A percentile compares a stretch with the other conserved stretches of the same genome.
Conservation (phyloP, 2,329 filamentous ascomycete genomes). For the Eurotiales sp. region DNA sequence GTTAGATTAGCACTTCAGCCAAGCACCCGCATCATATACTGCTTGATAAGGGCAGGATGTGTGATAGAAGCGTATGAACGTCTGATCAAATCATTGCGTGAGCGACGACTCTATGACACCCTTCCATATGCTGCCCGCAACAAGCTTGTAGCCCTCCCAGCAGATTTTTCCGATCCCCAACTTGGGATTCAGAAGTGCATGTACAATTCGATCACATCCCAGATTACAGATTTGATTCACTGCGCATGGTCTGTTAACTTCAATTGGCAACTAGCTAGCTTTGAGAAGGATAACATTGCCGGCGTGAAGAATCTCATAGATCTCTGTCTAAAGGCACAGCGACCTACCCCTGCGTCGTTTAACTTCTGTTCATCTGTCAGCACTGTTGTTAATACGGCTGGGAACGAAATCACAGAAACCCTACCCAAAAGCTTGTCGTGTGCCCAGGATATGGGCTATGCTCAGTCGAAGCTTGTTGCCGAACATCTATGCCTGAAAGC, state of each 20-base stretch:
- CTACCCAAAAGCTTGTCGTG: constrained; percentile 32
- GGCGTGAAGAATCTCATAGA: constrained; percentile 44
- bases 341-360: constrained; percentile 36
- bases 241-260: constrained; percentile 66
- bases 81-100: constrained; percentile 42
- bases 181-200: constrained; percentile 47
- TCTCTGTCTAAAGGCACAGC: constrained; percentile 31
- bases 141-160: constrained; percentile 48
- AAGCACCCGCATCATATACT: constrained; percentile 49
- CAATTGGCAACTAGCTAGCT: constrained; percentile 53
- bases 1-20: constrained; percentile 36
- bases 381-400: constrained; percentile 35
- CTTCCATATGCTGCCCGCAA: constrained; percentile 18
- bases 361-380: constrained; percentile 53
- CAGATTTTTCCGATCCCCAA: constrained; percentile 43
- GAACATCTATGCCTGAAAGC: constrained; percentile 39
- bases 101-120: constrained; percentile 30
- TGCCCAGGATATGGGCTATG: constrained; percentile 45
- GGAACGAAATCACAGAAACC: constrained; percentile 32
- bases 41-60: constrained; percentile 52
- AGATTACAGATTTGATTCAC: constrained; percentile 56
- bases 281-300: constrained; percentile 52
- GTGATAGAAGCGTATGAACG: constrained; percentile 41
- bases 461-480: constrained; percentile 41
- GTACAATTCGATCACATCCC: constrained; percentile 40